Evolutionary conservation across 495 filamentous ascomycete species (phyloP).

Genomic region (Xylaria venustula): DNA sequence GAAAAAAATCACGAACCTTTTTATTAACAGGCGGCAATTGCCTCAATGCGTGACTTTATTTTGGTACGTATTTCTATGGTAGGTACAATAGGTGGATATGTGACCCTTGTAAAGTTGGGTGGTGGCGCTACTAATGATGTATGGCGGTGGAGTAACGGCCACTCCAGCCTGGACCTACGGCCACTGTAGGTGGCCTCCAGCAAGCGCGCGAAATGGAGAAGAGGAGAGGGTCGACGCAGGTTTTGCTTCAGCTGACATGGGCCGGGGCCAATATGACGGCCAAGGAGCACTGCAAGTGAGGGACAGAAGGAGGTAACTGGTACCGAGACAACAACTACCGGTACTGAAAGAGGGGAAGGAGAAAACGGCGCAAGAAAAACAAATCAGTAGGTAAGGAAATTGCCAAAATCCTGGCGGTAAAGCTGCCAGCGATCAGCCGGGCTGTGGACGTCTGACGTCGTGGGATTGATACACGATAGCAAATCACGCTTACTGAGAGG

Average conservation of each 20-base stretch:
- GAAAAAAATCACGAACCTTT: no score
- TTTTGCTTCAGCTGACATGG: slow-evolving; percentile 8
- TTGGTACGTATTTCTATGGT: no score
- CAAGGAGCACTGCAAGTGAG: neutral
- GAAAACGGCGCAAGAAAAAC: neutral
- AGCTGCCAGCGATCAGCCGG: neutral
- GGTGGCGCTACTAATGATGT: no score
- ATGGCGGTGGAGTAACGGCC: no score
- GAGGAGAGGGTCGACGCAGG: slow-evolving; percentile 6
- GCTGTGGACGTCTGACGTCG: neutral
- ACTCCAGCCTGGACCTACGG: no score
- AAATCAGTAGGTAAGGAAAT: neutral
- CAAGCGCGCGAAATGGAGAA: slow-evolving; percentile 10
- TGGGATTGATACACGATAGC: neutral
- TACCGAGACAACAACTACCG: neutral
- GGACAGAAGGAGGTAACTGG: neutral
- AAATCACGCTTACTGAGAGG: neutral
- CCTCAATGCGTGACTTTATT: no score
- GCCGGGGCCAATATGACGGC: slow-evolving; percentile 15
- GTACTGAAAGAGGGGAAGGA: neutral
- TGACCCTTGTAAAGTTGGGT: no score
- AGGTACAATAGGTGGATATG: no score
- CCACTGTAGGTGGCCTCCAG: no score
- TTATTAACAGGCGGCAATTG: no score
- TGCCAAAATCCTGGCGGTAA: neutral